Percentiles rank a stretch among this genome's conserved stretches.
phyloP scores from a whole-genome alignment of 2,329 filamentous ascomycete species.

The Fusarium torreyae region DNA sequence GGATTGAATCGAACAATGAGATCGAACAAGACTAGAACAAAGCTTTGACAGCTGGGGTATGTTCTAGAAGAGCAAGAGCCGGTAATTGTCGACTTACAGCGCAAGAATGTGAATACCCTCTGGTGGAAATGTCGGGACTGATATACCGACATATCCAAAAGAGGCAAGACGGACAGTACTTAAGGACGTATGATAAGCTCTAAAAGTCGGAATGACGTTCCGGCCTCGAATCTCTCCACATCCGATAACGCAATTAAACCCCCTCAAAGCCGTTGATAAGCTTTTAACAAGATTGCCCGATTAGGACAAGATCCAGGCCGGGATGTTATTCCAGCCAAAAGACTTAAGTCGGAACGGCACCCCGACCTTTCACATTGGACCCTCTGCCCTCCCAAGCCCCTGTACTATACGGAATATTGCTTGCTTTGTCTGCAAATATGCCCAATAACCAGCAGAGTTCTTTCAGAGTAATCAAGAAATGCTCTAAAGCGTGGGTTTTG shows the following conservation, averaged over 20 bases:
- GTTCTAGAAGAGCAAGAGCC: not conserved
- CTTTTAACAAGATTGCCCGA: conserved; percentile 18
- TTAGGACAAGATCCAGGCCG: conserved; percentile 23
- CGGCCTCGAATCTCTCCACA: conserved; percentile 4
- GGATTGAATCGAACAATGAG: not conserved
- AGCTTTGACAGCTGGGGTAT: not conserved
- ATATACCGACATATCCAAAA: conserved; percentile 27
- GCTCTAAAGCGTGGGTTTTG: conserved; percentile 43
- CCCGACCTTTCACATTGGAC: conserved; percentile 34
- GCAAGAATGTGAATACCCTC: not conserved
- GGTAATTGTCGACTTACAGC: not conserved
- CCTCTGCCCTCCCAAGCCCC: not conserved
- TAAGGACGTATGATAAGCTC: conserved; percentile 9
- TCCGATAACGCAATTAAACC: conserved; percentile 33
- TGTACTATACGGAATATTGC: not conserved
- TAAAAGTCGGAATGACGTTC: conserved; percentile 11
- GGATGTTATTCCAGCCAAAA: conserved; percentile 9
- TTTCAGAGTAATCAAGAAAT: conserved; percentile 44
- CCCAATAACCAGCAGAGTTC: conserved; percentile 26
- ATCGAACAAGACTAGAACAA: not conserved
- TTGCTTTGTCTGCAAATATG: conserved; percentile 16
- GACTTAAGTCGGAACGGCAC: conserved; percentile 44
- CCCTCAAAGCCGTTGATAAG: conserved; percentile 32
- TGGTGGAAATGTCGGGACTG: conserved; percentile 10
- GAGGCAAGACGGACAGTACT: too few species aligned